Evolutionary conservation across 225 moss, liverwort and hornwort genomes (phyloP), one percentile per base, ranked within the genome.

Genomic region (Physcomitrellopsis africana): DNA sequence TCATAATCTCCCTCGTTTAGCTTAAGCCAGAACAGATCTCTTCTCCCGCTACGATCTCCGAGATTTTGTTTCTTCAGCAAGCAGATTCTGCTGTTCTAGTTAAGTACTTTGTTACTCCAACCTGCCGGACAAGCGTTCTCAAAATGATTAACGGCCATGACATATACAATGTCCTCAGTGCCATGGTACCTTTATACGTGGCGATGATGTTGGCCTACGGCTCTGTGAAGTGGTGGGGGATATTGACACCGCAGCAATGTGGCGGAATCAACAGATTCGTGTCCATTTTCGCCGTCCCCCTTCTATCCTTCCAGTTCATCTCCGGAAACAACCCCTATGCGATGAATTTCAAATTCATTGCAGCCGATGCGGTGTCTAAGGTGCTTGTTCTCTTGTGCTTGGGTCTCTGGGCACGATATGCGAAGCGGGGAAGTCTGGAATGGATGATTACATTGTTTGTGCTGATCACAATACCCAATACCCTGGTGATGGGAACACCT

Each of bases 391-490:
- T 99, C 0, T 1, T 73, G 8, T 67, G 85, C 48, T 79, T 99
- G 53, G 83, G 59, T 5, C 70, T 99, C 2, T 99, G 99, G 99
- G 95, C 87, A 7, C 83, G 95, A 12, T 99, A 89, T 83, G 82
- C 85, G 0, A 79, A 78, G 70, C 85, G 90, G 3, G 99, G 93
- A 1, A 85, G 72, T 63, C 80, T 94, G 3, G 99, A 99, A 56
- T 99, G 99, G 99, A 89, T 99, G 93, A 99, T 99, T 51, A 99
- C 99, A 3, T 52, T 91, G 23, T 99, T 99, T 83, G 93, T 92
- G 85, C 76, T 99, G 64, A 90, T 85, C 69, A 95, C 99, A 23
- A 92, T 99, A 53, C 99, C 99, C 3, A 99, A 99, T 61, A 99
- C 99, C 3, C 75, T 99, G 63, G 99, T 99, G 61, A 95, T 99